Percentiles rank a stretch among this genome's conserved stretches.
Evolutionary conservation across 2,329 filamentous ascomycete genomes (phyloP).

Genomic region (Aschersonia sp.): DNA sequence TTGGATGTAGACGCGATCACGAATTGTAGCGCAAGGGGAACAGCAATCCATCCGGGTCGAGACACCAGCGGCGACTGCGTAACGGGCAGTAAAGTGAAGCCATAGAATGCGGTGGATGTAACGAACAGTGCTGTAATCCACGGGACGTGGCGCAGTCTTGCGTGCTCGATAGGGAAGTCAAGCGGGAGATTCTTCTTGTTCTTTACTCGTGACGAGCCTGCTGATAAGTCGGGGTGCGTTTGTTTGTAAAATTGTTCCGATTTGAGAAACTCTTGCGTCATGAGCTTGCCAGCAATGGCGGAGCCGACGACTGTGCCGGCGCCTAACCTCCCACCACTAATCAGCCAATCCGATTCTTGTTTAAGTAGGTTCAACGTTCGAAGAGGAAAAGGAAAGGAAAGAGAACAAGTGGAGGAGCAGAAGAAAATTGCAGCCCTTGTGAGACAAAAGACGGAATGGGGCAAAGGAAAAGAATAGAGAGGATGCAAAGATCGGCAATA

Average conservation of each 20-base stretch:
- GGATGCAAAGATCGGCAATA: too few species aligned
- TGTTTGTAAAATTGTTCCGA: constrained; percentile 14
- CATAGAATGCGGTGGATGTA: constrained; percentile 19
- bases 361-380: not conserved
- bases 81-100: constrained; percentile 5
- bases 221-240: constrained; percentile 5
- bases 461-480: too few species aligned
- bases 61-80: not conserved
- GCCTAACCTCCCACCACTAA: not conserved
- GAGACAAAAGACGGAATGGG: too few species aligned
- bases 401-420: not conserved
- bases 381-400: not conserved
- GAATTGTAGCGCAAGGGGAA: constrained; percentile 12
- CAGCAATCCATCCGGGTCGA: constrained; percentile 2
- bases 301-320: constrained; percentile 18
- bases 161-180: constrained; percentile 27
- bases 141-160: constrained; percentile 22
- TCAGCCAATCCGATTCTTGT: not conserved
- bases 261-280: constrained; percentile 21
- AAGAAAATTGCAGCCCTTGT: too few species aligned
- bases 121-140: constrained; percentile 23
- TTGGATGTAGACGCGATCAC: constrained; percentile 20
- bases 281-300: constrained; percentile 22
- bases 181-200: constrained; percentile 9
- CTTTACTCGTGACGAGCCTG: constrained; percentile 3